Evolutionary conservation across 2,329 filamentous ascomycete species (phyloP).

Genomic region (Neonectria faginata): DNA sequence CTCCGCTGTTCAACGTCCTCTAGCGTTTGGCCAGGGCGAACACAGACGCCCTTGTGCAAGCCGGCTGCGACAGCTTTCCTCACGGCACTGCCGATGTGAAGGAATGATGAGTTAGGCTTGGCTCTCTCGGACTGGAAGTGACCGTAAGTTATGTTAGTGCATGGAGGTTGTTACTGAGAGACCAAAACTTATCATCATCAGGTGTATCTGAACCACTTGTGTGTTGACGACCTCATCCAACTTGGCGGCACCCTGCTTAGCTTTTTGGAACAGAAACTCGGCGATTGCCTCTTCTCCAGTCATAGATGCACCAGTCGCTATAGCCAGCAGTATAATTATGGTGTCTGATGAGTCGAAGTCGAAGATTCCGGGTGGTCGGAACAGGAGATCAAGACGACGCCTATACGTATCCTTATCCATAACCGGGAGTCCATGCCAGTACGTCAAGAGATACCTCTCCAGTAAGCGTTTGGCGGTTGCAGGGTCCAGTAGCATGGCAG

Average conservation of each 20-base stretch:
- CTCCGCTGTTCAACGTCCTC: constrained; percentile 53
- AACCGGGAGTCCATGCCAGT: constrained; percentile 54
- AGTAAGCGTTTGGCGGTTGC: constrained; percentile 53
- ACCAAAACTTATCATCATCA: constrained; percentile 57
- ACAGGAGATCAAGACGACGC: constrained; percentile 51
- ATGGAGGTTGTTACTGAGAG: constrained; percentile 3
- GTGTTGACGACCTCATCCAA: constrained; percentile 59
- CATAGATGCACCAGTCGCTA: constrained; percentile 54
- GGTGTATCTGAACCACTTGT: constrained; percentile 56
- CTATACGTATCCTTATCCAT: constrained; percentile 51
- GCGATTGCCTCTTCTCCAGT: constrained; percentile 54
- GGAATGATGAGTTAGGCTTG: constrained; percentile 56
- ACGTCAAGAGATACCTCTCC: constrained; percentile 54
- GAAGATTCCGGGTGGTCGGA: constrained; percentile 46
- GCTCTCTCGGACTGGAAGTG: constrained; percentile 59
- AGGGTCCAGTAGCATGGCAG: constrained; percentile 53
- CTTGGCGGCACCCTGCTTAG: constrained; percentile 51
- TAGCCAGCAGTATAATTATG: constrained; percentile 52
- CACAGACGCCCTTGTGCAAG: constrained; percentile 56
- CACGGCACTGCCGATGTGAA: constrained; percentile 54
- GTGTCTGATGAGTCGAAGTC: constrained; percentile 51
- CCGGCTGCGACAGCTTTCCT: constrained; percentile 58
- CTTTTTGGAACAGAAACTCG: constrained; percentile 57
- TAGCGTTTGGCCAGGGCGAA: constrained; percentile 44
- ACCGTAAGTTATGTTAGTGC: constrained; percentile 45